phyloP scores from a whole-genome alignment of 164 flowering plant species.

The Liquidambar formosana region DNA sequence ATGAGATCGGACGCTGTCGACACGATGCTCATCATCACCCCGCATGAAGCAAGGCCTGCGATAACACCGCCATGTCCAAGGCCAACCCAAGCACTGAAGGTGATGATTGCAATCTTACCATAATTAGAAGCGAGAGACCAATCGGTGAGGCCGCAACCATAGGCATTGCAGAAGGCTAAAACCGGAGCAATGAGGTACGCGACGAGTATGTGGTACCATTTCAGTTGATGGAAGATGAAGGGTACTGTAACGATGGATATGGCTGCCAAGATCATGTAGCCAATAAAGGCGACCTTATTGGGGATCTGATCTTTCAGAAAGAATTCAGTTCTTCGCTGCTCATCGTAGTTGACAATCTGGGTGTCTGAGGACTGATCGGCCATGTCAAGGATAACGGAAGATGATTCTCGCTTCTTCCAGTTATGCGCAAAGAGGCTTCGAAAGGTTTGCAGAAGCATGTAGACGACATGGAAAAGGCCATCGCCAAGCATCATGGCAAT shows the following conservation, averaged over 20 bases:
- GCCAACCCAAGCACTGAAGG: conserved; percentile 33
- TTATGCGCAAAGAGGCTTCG: too few species aligned
- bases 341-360: conserved; percentile 23
- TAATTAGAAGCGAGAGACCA: conserved; percentile 42
- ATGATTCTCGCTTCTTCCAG: too few species aligned
- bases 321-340: conserved; percentile 21
- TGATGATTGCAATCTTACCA: conserved; percentile 38
- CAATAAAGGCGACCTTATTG: conserved; percentile 11
- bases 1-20: conserved; percentile 43
- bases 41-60: conserved; percentile 36
- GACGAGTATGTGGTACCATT: conserved; percentile 35
- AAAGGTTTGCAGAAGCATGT: too few species aligned
- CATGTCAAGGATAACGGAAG: too few species aligned
- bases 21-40: conserved; percentile 42
- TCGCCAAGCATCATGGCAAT: too few species aligned
- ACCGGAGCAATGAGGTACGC: conserved; percentile 36
- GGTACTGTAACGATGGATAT: conserved; percentile 27
- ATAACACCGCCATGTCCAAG: conserved; percentile 28
- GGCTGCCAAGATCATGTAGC: conserved; percentile 25
- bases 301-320: conserved; percentile 40
- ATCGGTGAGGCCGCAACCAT: conserved; percentile 44
- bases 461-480: too few species aligned
- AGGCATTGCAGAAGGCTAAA: conserved; percentile 44
- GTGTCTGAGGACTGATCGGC: too few species aligned
- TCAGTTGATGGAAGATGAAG: conserved; percentile 30